Conservation (phyloP, 371 early-diverging fungal species). For the Entomophthora muscae region DNA sequence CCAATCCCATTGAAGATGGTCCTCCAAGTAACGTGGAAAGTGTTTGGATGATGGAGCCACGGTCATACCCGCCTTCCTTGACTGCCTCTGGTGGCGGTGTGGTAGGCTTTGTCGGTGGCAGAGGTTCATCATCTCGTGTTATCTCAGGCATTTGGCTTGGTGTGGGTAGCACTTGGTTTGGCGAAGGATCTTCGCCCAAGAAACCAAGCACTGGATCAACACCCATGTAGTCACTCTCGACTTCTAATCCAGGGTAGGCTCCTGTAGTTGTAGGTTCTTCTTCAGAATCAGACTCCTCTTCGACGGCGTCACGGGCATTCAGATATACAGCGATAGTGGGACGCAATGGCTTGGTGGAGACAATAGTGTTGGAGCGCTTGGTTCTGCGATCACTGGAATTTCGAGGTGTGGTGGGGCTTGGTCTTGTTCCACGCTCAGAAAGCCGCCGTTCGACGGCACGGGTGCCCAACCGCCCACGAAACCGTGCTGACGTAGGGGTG, state of each 20-base stretch:
- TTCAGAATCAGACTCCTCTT: constrained; percentile 30
- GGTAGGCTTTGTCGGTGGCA: neutral
- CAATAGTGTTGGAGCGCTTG: neutral
- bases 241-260: neutral
- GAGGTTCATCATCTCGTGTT: neutral
- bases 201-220: constrained; percentile 2
- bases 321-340: constrained; percentile 37
- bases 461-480: neutral
- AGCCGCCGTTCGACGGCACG: neutral
- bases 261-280: neutral
- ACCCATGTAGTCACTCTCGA: neutral
- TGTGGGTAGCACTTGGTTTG: neutral
- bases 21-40: constrained; percentile 51
- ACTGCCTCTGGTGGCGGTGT: neutral
- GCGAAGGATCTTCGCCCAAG: neutral
- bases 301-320: constrained; percentile 30
- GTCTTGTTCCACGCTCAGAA: neutral
- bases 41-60: constrained; percentile 47
- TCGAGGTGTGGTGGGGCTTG: neutral
- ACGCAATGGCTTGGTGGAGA: neutral
- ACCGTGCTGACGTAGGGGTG: neutral
- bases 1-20: constrained; percentile 31
- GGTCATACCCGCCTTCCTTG: neutral
- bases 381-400: neutral
- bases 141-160: neutral